Evolutionary conservation across 768 basidiomycete species (phyloP), one percentile per base, ranked within the genome.

Genomic region (Collybiopsis confluens): DNA sequence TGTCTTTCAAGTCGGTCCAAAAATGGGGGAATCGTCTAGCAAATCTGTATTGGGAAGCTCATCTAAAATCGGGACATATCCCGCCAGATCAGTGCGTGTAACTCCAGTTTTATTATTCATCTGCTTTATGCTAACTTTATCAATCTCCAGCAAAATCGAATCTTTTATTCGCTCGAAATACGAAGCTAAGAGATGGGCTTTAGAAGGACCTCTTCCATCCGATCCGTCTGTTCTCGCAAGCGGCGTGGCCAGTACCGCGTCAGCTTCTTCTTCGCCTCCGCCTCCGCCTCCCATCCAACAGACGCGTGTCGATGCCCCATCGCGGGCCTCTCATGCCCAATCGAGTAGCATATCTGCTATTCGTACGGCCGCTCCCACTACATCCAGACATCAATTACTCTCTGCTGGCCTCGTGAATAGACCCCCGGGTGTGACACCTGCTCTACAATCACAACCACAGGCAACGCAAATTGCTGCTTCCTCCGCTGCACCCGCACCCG

Each of bases 91-190:
- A 98, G 95, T 98, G 62, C 64, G 92, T 33, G 30, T 33, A 13
- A 5, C 30, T 13, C n/a, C n/a, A n/a, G n/a, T n/a, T n/a, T n/a
- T n/a, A n/a, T n/a, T n/a, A n/a, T n/a, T n/a, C n/a, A n/a, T n/a
- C n/a, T n/a, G n/a, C n/a, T n/a, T n/a, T n/a, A n/a, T n/a, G n/a
- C n/a, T 80, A 20, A 8, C 42, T 40, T 41, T 43, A 8, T 38
- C 26, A 45, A 18, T 49, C 48, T 52, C 46, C 65, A 96, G 95
- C 68, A 98, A 98, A 80, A 94, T 98, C 77, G 96, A 98, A 54
- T 93, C 91, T 0, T 98, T 94, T 70, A 90, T 98, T 56, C 87
- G 96, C 46, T 94, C 91, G 20, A 98, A 99, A 68, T 99, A 99
- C 67, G 96, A 99, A 69, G 83, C 88, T 2, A 78, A 80, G 23